These are phyloP conservation scores for Candida namnaoensis DNA, from an alignment of 805 yeast genomes.

Conservation along the genomic window DNA sequence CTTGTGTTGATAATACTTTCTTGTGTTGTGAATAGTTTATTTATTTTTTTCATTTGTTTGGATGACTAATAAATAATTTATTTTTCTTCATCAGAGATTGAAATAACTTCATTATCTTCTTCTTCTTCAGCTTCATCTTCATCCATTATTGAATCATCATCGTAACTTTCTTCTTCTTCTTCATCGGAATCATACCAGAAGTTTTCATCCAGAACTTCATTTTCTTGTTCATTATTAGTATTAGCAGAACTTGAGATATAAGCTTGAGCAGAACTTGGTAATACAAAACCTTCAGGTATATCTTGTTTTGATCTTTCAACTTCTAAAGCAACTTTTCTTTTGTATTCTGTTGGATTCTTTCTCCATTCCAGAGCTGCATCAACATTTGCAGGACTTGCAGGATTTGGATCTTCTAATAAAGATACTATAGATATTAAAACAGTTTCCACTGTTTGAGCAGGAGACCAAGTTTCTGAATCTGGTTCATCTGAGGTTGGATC, in stretches of 20 bases:
- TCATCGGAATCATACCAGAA: constrained; percentile 81
- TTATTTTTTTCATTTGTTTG: too few relatives aligned
- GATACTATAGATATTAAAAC: constrained; percentile 88
- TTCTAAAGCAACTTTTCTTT: constrained; percentile 66
- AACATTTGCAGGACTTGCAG: constrained; percentile 89
- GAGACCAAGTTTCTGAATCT: constrained; percentile 91
- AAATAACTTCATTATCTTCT: constrained; percentile 23
- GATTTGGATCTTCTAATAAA: constrained; percentile 87
- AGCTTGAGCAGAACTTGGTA: constrained; percentile 65
- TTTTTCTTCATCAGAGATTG: constrained; percentile 15
- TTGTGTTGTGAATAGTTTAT: too few relatives aligned
- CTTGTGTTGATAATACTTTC: too few relatives aligned
- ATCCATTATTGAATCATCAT: constrained; percentile 38
- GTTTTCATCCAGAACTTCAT: constrained; percentile 66
- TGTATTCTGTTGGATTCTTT: constrained; percentile 69
- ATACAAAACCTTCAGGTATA: constrained; percentile 77
- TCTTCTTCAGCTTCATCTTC: constrained; percentile 49
- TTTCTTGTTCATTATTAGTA: constrained; percentile 21
- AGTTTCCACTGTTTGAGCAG: constrained; percentile 86
- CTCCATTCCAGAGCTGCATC: constrained; percentile 92
- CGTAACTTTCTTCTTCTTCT: constrained; percentile 50
- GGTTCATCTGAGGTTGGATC: constrained; percentile 88
- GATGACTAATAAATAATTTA: too few relatives aligned
- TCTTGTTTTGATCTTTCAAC: constrained; percentile 78
- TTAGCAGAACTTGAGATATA: constrained; percentile 31